Evolutionary conservation across 2,329 filamentous ascomycete genomes (phyloP).

Genomic region (Cylindrodendrum hubeiense): DNA sequence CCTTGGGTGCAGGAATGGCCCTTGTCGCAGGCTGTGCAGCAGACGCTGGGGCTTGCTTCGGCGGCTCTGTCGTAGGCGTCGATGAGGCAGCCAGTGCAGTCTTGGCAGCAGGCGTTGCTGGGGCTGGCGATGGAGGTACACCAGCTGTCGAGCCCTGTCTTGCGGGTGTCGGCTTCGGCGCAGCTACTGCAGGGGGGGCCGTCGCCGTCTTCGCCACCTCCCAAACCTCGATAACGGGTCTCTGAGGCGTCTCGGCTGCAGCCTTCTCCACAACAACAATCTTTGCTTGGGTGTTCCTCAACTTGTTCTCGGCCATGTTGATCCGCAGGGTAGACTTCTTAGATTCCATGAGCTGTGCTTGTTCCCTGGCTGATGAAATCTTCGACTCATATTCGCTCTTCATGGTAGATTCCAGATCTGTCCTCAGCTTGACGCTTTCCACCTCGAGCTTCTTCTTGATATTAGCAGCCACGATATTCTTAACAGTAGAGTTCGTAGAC

Average conservation of each 20-base stretch:
- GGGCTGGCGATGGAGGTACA: conserved; percentile 38
- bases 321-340: conserved; percentile 82
- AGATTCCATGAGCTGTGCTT: conserved; percentile 78
- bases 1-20: conserved; percentile 40
- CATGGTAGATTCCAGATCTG: conserved; percentile 61
- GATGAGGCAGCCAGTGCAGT: conserved; percentile 27
- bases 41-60: conserved; percentile 30
- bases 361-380: conserved; percentile 66
- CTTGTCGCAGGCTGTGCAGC: conserved; percentile 30
- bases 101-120: conserved; percentile 35
- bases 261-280: conserved; percentile 84
- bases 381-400: conserved; percentile 69
- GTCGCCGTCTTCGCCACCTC: conserved; percentile 74
- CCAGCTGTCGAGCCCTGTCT: conserved; percentile 39
- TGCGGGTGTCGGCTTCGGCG: conserved; percentile 39
- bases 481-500: conserved; percentile 67
- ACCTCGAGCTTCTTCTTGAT: conserved; percentile 78
- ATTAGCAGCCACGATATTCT: conserved; percentile 69
- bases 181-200: conserved; percentile 43
- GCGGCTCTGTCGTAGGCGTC: conserved; percentile 30
- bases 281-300: conserved; percentile 75
- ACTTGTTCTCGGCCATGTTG: conserved; percentile 82
- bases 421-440: conserved; percentile 71
- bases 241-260: conserved; percentile 85
- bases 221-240: conserved; percentile 89